phyloP scores from a whole-genome alignment of 2,329 filamentous ascomycete species.

The Cryphonectria radicalis region DNA sequence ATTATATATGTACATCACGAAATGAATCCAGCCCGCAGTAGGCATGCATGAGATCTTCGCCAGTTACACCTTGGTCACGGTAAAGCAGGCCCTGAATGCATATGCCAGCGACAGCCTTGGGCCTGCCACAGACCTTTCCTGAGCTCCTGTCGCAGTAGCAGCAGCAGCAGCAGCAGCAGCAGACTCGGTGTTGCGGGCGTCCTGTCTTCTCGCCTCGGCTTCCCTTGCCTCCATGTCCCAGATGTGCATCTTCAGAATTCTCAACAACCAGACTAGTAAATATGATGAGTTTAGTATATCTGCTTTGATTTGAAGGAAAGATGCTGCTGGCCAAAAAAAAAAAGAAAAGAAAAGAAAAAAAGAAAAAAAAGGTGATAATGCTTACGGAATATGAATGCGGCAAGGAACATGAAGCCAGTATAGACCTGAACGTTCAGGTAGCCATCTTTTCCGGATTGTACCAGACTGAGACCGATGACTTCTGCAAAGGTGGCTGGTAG shows the following conservation, averaged over 20 bases:
- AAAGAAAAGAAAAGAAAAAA: no score
- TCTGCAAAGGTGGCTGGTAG: constrained; percentile 72
- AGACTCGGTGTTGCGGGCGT: constrained; percentile 35
- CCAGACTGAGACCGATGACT: constrained; percentile 64
- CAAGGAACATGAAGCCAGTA: constrained; percentile 63
- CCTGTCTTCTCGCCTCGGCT: constrained; percentile 37
- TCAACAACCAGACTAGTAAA: constrained; percentile 44
- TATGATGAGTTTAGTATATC: constrained; percentile 18
- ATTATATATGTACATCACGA: neutral
- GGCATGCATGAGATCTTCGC: neutral
- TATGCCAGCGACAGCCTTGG: constrained; percentile 18
- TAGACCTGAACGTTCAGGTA: constrained; percentile 63
- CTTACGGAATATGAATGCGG: constrained; percentile 52
- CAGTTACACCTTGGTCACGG: constrained; percentile 26
- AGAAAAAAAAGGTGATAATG: neutral
- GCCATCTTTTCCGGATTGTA: constrained; percentile 45
- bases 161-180: constrained; percentile 28
- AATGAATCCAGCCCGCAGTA: neutral
- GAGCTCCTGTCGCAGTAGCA: constrained; percentile 13
- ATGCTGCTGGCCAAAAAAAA: no score
- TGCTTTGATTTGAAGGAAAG: constrained; percentile 1
- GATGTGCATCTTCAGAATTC: constrained; percentile 49
- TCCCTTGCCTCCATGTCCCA: constrained; percentile 39
- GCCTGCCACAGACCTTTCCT: neutral
- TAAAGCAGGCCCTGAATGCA: constrained; percentile 25